phyloP scores from a whole-genome alignment of 2,329 filamentous ascomycete species.

The Penicillium polonicum region DNA sequence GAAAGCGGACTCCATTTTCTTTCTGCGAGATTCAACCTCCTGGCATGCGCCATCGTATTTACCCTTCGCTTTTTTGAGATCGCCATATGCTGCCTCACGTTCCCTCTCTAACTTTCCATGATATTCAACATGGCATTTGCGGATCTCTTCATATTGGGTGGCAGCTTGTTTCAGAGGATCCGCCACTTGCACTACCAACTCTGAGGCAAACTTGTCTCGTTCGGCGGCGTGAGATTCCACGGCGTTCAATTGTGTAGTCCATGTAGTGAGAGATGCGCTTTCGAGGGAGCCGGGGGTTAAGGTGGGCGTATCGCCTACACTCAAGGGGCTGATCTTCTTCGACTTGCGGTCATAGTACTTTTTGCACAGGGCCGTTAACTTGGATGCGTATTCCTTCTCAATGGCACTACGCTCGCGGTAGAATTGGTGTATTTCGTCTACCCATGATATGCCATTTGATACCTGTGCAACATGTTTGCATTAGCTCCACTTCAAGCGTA shows the following conservation, averaged over 20 bases:
- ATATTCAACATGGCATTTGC: conserved; percentile 87
- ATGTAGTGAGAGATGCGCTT: conserved; percentile 93
- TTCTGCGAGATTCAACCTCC: conserved; percentile 89
- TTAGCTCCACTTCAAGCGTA: conserved; percentile 17
- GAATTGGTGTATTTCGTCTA: conserved; percentile 95
- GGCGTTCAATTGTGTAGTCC: conserved; percentile 89
- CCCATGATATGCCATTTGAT: conserved; percentile 82
- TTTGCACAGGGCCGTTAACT: conserved; percentile 82
- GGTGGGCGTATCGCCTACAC: conserved; percentile 87
- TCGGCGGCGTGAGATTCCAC: conserved; percentile 84
- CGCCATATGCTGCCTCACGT: conserved; percentile 76
- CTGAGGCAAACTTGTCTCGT: conserved; percentile 79
- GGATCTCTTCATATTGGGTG: conserved; percentile 79
- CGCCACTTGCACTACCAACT: conserved; percentile 76
- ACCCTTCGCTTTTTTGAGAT: conserved; percentile 84
- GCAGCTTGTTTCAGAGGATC: conserved; percentile 78
- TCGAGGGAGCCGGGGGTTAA: conserved; percentile 96
- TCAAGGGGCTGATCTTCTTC: conserved; percentile 80
- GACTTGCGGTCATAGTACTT: conserved; percentile 98
- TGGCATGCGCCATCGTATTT: conserved; percentile 93
- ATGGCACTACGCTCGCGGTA: conserved; percentile 92
- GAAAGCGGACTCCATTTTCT: conserved; percentile 92
- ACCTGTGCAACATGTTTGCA: conserved; percentile 51
- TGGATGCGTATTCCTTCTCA: conserved; percentile 94
- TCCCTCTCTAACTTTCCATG: conserved; percentile 86